phyloP scores from a whole-genome alignment of 805 yeast genomes.

The Metschnikowia kofuensis region DNA sequence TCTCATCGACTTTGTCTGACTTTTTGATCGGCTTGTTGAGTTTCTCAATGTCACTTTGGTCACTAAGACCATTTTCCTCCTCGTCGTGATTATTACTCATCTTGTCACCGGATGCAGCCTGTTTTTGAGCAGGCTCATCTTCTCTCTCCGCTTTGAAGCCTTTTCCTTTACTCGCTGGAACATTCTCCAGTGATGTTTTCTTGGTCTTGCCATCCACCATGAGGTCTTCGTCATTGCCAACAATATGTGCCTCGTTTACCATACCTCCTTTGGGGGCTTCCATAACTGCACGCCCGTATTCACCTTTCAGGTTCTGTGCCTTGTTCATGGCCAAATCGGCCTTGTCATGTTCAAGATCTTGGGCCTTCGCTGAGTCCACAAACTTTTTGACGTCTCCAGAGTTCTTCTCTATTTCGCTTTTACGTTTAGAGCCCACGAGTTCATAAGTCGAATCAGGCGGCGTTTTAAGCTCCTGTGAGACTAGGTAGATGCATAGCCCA shows the following conservation, averaged over 20 bases:
- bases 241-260: conserved; percentile 44
- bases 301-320: conserved; percentile 39
- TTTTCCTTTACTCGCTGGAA: conserved; percentile 3
- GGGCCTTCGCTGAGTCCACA: conserved; percentile 25
- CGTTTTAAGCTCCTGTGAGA: conserved; percentile 35
- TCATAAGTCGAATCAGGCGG: conserved; percentile 29
- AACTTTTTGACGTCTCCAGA: conserved; percentile 28
- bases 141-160: conserved; percentile 13
- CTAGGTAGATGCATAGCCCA: conserved; percentile 34
- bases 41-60: background rate
- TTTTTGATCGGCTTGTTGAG: conserved; percentile 3
- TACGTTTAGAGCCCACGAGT: conserved; percentile 16
- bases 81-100: background rate
- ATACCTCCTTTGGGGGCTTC: conserved; percentile 48
- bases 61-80: background rate
- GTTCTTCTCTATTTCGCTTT: conserved; percentile 11
- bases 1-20: conserved; percentile 6
- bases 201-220: conserved; percentile 17
- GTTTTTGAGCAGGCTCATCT: background rate
- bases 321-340: conserved; percentile 37
- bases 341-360: conserved; percentile 33
- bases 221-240: conserved; percentile 38
- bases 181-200: conserved; percentile 2
- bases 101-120: background rate
- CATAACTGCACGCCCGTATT: conserved; percentile 35